Conservation (phyloP, 2,329 filamentous ascomycete genomes). For the Neofusicoccum sp. region DNA sequence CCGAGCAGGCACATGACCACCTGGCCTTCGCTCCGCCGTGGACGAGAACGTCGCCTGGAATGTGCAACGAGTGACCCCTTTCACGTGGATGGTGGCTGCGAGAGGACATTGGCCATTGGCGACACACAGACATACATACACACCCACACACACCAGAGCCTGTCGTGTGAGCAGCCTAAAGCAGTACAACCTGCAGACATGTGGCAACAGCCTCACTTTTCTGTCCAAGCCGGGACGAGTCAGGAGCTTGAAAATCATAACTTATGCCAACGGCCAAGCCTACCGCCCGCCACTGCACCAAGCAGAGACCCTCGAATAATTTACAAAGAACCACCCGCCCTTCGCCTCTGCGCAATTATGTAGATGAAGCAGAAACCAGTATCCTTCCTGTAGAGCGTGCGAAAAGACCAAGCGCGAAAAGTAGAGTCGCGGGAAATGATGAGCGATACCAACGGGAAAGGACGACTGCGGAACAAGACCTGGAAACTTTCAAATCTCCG, state of each 20-base stretch:
- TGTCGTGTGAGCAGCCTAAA: background rate
- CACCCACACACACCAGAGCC: too few species aligned
- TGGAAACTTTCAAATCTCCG: background rate
- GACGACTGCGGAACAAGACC: background rate
- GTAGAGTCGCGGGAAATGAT: background rate
- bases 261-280: constrained; percentile 8
- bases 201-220: constrained; percentile 2
- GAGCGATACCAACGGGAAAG: background rate
- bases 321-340: background rate
- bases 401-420: background rate
- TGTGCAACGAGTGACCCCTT: too few species aligned
- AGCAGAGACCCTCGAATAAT: constrained; percentile 4
- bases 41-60: too few species aligned
- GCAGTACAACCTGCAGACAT: background rate
- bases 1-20: too few species aligned
- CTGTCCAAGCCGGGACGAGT: background rate
- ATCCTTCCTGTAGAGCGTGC: background rate
- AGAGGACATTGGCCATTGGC: background rate
- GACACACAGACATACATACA: too few species aligned
- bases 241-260: constrained; percentile 1
- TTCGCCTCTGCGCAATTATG: constrained; percentile 1
- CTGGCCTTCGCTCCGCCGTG: too few species aligned
- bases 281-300: background rate
- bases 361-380: background rate
- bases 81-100: too few species aligned